phyloP scores from a whole-genome alignment of 2,329 filamentous ascomycete genomes.

The Fusarium sp. region DNA sequence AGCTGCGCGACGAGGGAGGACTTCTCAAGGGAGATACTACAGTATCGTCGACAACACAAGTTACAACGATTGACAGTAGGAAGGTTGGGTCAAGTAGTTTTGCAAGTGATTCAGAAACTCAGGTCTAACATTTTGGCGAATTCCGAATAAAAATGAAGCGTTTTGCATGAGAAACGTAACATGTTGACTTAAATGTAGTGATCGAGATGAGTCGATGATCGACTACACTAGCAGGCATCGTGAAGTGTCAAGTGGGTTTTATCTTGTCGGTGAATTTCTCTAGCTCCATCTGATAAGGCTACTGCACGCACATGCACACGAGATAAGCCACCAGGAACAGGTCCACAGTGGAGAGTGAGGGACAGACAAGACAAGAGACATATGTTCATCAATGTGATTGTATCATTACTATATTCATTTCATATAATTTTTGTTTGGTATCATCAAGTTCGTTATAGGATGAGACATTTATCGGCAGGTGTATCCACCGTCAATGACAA shows the following conservation, averaged over 20 bases:
- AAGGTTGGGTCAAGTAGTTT: neutral
- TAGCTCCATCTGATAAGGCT: constrained; percentile 27
- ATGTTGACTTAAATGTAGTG: neutral
- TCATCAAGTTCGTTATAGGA: constrained; percentile 22
- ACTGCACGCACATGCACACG: constrained; percentile 11
- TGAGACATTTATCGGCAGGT: constrained; percentile 54
- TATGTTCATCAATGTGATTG: constrained; percentile 20
- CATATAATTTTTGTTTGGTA: constrained; percentile 23
- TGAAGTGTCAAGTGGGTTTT: constrained; percentile 6
- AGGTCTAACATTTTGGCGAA: neutral
- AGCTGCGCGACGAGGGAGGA: neutral
- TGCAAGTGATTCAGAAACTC: constrained; percentile 16
- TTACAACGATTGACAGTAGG: neutral
- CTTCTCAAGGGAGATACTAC: neutral
- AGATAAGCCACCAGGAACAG: constrained; percentile 6
- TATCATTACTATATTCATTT: constrained; percentile 21
- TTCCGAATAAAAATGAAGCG: neutral
- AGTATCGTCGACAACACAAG: neutral
- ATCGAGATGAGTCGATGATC: neutral
- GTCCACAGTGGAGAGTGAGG: constrained; percentile 22
- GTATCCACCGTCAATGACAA: constrained; percentile 80
- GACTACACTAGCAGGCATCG: constrained; percentile 14
- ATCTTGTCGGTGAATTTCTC: neutral
- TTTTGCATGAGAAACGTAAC: no score
- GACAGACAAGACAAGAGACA: neutral